A percentile compares a stretch with the other conserved stretches of the same genome.
Evolutionary conservation across 306 rosid species (phyloP).

Genomic region (Cicer arietinum): DNA sequence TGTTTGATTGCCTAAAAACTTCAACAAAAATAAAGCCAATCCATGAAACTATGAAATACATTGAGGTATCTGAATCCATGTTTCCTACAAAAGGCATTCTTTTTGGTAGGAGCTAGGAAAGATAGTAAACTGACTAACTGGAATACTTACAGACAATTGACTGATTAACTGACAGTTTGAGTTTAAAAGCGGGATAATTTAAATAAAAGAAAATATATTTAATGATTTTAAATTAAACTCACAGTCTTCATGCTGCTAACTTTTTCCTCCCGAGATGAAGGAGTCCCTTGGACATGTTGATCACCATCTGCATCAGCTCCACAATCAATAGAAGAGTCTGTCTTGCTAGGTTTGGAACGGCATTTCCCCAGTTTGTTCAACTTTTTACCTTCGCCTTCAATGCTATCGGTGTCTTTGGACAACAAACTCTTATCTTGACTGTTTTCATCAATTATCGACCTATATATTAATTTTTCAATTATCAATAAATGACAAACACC

Average conservation of each 20-base stretch:
- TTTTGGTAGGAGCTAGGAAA: slow-evolving; percentile 6
- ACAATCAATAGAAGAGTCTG: slow-evolving; percentile 71
- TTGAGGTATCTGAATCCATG: neutral
- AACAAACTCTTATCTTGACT: slow-evolving; percentile 64
- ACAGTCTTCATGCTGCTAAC: slow-evolving; percentile 98
- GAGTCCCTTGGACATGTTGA: slow-evolving; percentile 76
- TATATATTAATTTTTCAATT: slow-evolving; percentile 39
- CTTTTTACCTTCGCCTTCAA: slow-evolving; percentile 73
- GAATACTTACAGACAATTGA: slow-evolving; percentile 2
- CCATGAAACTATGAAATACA: slow-evolving; percentile 2
- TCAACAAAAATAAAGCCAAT: slow-evolving; percentile 30
- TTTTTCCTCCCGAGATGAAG: slow-evolving; percentile 91
- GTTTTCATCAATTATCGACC: slow-evolving; percentile 64
- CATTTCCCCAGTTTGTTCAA: slow-evolving; percentile 66
- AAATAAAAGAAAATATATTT: slow-evolving; percentile 2
- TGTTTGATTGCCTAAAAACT: slow-evolving; percentile 14
- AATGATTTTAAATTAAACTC: slow-evolving; percentile 47
- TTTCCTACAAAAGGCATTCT: neutral
- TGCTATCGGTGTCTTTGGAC: slow-evolving; percentile 60
- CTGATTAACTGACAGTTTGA: neutral
- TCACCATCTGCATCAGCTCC: slow-evolving; percentile 86
- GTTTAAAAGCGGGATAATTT: slow-evolving; percentile 27
- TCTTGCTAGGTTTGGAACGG: slow-evolving; percentile 75
- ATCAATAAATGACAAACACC: slow-evolving; percentile 8
- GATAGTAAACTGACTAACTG: slow-evolving; percentile 25